Percentiles rank a stretch among this genome's conserved stretches.
These are phyloP conservation scores for Heritiera littoralis DNA, from an alignment of 345 rosid genomes.

Conservation along the genomic window DNA sequence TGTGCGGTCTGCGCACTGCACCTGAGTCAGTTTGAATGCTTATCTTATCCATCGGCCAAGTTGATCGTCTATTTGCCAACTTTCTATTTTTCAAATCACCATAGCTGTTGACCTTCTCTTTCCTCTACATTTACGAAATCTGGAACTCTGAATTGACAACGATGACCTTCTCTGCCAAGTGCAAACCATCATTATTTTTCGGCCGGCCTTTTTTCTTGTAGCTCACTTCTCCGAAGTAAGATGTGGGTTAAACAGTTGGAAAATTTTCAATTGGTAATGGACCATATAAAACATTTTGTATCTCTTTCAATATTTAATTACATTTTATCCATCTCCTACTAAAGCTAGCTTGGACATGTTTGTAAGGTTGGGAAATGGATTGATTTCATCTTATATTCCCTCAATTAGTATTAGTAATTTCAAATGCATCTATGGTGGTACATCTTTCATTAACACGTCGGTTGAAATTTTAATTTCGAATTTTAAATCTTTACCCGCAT, in stretches of 20 bases:
- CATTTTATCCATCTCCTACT: not conserved
- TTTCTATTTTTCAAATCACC: not conserved
- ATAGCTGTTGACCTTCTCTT: not conserved
- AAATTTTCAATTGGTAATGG: not conserved
- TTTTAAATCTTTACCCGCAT: not conserved
- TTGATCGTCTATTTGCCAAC: conserved; percentile 15
- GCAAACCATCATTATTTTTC: not conserved
- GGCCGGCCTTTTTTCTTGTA: not conserved
- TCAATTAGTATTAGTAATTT: not conserved
- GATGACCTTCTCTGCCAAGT: not conserved
- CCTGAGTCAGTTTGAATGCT: not conserved
- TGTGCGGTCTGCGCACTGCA: not conserved
- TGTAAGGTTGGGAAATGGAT: not conserved
- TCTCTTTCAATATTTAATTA: not conserved
- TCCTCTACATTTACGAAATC: not conserved
- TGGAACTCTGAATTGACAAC: not conserved
- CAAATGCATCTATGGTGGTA: not conserved
- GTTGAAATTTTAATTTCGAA: not conserved
- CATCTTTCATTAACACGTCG: not conserved
- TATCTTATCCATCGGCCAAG: conserved; percentile 19
- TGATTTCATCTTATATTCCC: not conserved
- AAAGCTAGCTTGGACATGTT: not conserved
- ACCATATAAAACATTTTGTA: not conserved
- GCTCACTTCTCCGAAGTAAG: not conserved
- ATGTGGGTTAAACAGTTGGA: not conserved